Evolutionary conservation across 1,139 yeast genomes (phyloP).

Genomic region (Pichia sp.): DNA sequence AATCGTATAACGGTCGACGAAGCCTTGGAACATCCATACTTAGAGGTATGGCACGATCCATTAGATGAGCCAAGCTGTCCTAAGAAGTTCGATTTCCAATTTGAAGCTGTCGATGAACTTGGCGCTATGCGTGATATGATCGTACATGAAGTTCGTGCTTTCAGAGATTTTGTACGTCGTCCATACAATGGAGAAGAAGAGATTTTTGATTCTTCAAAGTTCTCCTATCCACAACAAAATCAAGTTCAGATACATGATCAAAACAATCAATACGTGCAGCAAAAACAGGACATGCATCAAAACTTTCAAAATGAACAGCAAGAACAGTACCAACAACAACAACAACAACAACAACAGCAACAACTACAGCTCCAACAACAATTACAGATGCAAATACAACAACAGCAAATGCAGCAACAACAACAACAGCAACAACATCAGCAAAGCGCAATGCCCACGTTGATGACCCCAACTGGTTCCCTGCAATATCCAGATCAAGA

Average conservation of each 20-base stretch:
- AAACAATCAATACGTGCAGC: too few species aligned
- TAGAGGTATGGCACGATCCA: conserved; percentile 94
- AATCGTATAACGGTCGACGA: conserved; percentile 83
- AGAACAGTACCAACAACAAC: background rate
- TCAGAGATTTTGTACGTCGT: conserved; percentile 74
- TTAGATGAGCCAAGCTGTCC: conserved; percentile 88
- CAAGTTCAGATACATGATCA: background rate
- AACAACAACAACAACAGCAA: background rate
- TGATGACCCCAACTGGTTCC: conserved; percentile 24
- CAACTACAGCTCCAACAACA: too few species aligned
- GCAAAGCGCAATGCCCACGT: conserved; percentile 14
- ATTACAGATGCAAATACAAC: too few species aligned
- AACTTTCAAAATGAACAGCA: conserved; percentile 1
- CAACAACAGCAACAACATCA: conserved; percentile 10
- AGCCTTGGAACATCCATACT: conserved; percentile 84
- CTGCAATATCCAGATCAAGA: conserved; percentile 29
- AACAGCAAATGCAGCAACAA: background rate
- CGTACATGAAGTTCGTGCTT: conserved; percentile 69
- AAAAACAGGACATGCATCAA: background rate
- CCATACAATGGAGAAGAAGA: conserved; percentile 62
- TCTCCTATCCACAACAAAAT: conserved; percentile 3
- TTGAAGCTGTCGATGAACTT: conserved; percentile 81
- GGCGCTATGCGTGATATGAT: conserved; percentile 72
- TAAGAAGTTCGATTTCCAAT: conserved; percentile 77
- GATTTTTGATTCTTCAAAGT: conserved; percentile 23